Evolutionary conservation across 306 rosid genomes (phyloP), one percentile per base, ranked within the genome.

Genomic region (Citrullus mucosospermus): DNA sequence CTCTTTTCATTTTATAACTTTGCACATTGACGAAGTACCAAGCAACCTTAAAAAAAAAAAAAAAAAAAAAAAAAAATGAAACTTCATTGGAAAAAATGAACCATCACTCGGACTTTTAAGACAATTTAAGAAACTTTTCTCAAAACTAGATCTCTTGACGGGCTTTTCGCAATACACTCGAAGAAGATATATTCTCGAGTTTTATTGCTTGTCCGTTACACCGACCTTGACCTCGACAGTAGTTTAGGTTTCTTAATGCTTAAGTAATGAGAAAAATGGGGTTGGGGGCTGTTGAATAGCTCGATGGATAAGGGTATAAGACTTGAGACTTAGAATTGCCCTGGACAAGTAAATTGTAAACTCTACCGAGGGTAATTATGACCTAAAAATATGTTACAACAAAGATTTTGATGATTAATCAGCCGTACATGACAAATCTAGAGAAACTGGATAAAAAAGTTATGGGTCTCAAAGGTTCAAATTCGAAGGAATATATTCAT

Each of bases 401-500:
- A 73, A 51, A 73, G 30, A 51, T 51, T 51, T 30, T 41, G 44
- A 73, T 50, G 78, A 73, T 73, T 76, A 75, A 38, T 13, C 1
- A 56, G 54, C 43, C 50, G 48, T 34, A 75, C 34, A 11, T 56
- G 54, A 30, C 63, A 79, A 89, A 89, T 58, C 82, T 76, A 78
- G 81, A 82, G 77, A 80, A 82, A 79, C 63, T 76, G 82, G 80
- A 81, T 81, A 83, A 53, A 71, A 25, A 83, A 90, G 85, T 4
- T 28, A 76, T 60, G 91, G 97, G 97, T 74, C 92, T 91, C 91
- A 54, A 84, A 70, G 86, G 28, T 82, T 91, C 89, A 85, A 86
- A 77, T 80, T 81, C 58, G 32, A 58, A 57, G 85, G 98, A 92
- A 93, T 93, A 93, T 93, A 90, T 93, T 93, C 98, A 88, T 84